phyloP scores from a whole-genome alignment of 2,329 filamentous ascomycete species.

The Waltergamsia citrina region DNA sequence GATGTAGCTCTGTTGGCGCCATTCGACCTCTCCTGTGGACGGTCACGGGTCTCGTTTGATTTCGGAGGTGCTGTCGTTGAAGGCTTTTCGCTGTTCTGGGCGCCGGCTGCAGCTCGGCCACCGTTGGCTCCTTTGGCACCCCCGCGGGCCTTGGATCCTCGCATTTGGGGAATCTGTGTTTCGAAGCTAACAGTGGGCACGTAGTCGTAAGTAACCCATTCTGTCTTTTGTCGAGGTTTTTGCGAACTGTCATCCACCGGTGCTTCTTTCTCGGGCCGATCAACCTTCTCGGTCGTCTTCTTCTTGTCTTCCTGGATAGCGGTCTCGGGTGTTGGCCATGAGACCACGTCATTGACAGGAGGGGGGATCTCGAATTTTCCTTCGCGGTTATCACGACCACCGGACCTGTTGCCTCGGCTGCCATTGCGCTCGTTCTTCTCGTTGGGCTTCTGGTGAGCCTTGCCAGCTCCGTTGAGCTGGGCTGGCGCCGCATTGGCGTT shows the following conservation, averaged over 20 bases:
- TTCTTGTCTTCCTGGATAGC: conserved; percentile 62
- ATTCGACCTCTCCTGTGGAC: conserved; percentile 23
- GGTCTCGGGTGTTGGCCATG: conserved; percentile 87
- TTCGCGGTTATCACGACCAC: conserved; percentile 25
- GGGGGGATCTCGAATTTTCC: conserved; percentile 34
- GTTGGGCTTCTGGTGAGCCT: conserved; percentile 29
- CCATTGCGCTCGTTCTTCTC: conserved; percentile 34
- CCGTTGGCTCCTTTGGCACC: conserved; percentile 33
- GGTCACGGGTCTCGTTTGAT: conserved; percentile 21
- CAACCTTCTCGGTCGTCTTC: conserved; percentile 54
- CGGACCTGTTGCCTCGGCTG: conserved; percentile 34
- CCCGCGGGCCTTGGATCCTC: conserved; percentile 39
- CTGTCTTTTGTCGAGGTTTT: conserved; percentile 59
- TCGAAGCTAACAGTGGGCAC: conserved; percentile 80
- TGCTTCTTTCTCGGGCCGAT: conserved; percentile 56
- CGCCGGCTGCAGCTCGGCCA: conserved; percentile 23
- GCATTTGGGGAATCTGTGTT: conserved; percentile 59
- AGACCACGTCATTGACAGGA: conserved; percentile 64
- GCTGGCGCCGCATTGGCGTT: conserved; percentile 12
- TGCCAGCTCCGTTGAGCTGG: conserved; percentile 24
- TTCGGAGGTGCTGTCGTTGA: conserved; percentile 17
- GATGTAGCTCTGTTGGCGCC: conserved; percentile 23
- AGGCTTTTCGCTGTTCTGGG: conserved; percentile 26
- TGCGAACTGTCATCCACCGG: conserved; percentile 43
- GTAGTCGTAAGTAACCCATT: conserved; percentile 78